Base-by-base conservation (phyloP, 345 rosid genomes). In the Physaria fendleri region DNA sequence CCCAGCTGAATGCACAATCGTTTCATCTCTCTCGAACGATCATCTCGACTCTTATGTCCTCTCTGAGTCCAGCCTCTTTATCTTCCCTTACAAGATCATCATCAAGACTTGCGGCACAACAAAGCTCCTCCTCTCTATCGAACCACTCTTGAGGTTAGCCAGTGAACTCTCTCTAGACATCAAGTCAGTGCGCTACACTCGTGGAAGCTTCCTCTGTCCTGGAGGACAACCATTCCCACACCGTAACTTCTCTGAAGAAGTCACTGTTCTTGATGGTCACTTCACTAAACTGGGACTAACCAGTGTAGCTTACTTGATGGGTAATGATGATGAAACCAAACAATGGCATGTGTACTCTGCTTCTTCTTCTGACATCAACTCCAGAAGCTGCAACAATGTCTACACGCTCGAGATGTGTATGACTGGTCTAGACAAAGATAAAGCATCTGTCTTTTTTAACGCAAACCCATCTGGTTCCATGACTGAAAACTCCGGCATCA, bases 61-160 rank as follows among this genome's bases (percentile, higher is more conserved):
- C 63, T 88, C 96, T 4, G 93, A 88, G 80, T 88, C 93, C 2
- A 85, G 96, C 65, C 78, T 83, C 58, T 85, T 89, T 45, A 50
- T 89, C 45, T 84, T 62, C 78, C 79, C 91, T 0, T 49, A 68
- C 42, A 85, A 75, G 68, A 76, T 82, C 4, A 65, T 85, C 47
- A 73, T 89, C 76, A 85, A 89, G 71, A 89, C 97, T 6, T 85
- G 97, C 34, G 95, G 97, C 6, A 83, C 97, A 1, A 89, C 94
- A 0, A 82, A 75, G 76, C 83, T 85, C 37, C 97, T 85, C 28
- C 64, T 69, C 12, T 81, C 97, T 2, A 66, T 85, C 12, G 69
- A 78, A 1, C 82, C 71, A 2, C 76, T 85, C 62, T 73, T 84
- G 35, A 21, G 63, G 51, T 75, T 82, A 6, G 77, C 85, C 0